phyloP scores from a whole-genome alignment of 495 filamentous ascomycete genomes.

The Aspergillus nidulans region DNA sequence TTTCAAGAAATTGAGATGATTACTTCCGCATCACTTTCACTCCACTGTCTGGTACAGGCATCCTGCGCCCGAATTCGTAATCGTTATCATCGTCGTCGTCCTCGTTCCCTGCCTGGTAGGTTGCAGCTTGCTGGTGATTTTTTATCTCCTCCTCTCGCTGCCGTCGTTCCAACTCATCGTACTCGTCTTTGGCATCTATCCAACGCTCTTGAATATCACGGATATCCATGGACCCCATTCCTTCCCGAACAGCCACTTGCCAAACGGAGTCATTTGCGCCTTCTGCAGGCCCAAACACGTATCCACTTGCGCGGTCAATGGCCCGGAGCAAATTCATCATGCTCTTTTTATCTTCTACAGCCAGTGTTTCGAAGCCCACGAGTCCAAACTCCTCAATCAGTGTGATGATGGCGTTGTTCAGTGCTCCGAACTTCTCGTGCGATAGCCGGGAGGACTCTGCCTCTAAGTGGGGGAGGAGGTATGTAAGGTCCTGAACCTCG shows the following conservation, averaged over 20 bases:
- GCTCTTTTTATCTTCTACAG: slow-evolving; percentile 91
- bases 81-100: slow-evolving; percentile 32
- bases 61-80: slow-evolving; percentile 25
- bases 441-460: slow-evolving; percentile 53
- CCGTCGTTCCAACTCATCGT: slow-evolving; percentile 73
- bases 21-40: slow-evolving; percentile 43
- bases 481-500: slow-evolving; percentile 88
- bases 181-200: slow-evolving; percentile 83
- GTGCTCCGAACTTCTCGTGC: slow-evolving; percentile 67
- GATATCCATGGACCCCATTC: slow-evolving; percentile 70
- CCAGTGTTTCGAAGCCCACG: slow-evolving; percentile 87
- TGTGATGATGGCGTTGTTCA: slow-evolving; percentile 83
- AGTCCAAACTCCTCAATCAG: slow-evolving; percentile 85
- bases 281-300: slow-evolving; percentile 86
- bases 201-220: slow-evolving; percentile 91
- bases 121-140: slow-evolving; percentile 26
- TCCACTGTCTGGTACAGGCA: slow-evolving; percentile 38
- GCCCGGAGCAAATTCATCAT: slow-evolving; percentile 87
- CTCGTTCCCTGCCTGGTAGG: slow-evolving; percentile 14
- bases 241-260: slow-evolving; percentile 90
- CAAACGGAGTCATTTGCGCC: slow-evolving; percentile 91
- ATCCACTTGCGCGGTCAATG: slow-evolving; percentile 87
- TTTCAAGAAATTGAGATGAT: not conserved
- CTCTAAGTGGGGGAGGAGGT: slow-evolving; percentile 75
- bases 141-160: slow-evolving; percentile 62